Evolutionary conservation across 1,139 yeast species (phyloP), one percentile per base, ranked within the genome.

Genomic region (Protomyces macrosporus): DNA sequence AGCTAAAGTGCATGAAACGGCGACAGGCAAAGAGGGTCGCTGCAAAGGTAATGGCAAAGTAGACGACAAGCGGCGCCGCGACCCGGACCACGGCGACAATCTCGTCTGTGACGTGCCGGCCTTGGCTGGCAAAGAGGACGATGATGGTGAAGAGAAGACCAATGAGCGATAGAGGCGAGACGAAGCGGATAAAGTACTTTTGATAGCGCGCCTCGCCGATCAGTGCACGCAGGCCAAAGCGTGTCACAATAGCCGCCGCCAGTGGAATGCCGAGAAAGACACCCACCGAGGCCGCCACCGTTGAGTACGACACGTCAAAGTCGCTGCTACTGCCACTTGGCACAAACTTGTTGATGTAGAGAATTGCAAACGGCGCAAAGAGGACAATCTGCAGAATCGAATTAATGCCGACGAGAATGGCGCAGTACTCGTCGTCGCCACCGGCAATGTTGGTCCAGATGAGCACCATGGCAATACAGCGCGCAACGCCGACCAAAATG

Each of bases 381-480:
- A 84, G 74, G 0, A 80, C 77, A 65, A 84, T 76, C 70, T 84
- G 87, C 45, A 84, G 70, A 56, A 82, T 60, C 61, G 84, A 80
- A 71, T 84, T 84, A 55, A 82, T 70, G 6, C 82, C 74, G 0
- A 84, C 86, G 32, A 83, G 69, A 6, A 82, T 71, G 3, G 84
- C 85, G 73, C 87, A 84, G 60, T 81, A 73, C 45, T 77, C 77
- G 57, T 73, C 72, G 69, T 82, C 84, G 4, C 87, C 87, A 14
- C 75, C 78, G 1, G 86, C 83, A 23, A 84, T 75, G 33, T 81
- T 79, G 69, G 81, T 83, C 87, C 87, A 84, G n/a, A 83, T 72
- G 56, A 84, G 72, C 0, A 83, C 69, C 87, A 84, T 84, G 36
- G 87, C 87, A 68, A 84, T 82, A 71, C 87, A 84, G 65, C 87